Base-by-base conservation (phyloP, 192 early-diverging fungal genomes). In the Mortierella claussenii region DNA sequence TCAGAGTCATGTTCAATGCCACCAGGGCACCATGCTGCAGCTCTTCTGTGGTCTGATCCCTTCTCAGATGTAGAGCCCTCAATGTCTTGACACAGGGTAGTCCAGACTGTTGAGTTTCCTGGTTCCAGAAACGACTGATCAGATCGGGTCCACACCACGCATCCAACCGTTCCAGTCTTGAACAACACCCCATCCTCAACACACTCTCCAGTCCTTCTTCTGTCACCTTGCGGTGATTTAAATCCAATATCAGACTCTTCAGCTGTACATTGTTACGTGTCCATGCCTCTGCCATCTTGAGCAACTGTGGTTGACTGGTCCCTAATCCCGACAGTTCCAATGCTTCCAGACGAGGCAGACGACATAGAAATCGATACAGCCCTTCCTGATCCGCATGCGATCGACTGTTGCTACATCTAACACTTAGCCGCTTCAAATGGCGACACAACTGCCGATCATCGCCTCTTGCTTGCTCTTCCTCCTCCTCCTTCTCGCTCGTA, bases 91-190 rank as follows among this genome's bases (percentile, higher is more conserved):
- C 20, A 23, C 42, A 70, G 4, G 68, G 68, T 26, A 70, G n/a
- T 17, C 55, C 59, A 0, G 68, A 61, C 42, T 9, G 21, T 13
- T 21, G 23, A 12, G 44, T 61, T 24, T 27, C 53, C 3, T 26
- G 23, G 27, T 70, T 55, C 58, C 68, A 70, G 44, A 70, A 70
- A 26, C 51, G 42, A 2, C 23, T 23, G 10, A 62, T 24, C 23
- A 70, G 23, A 30, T 53, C 42, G 1, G 68, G 68, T 18, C 59
- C 52, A n/a, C 58, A 70, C 30, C 30, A 46, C 17, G 34, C 49
- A 61, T 70, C 59, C 24, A 70, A 18, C 15, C 27, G 7, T n/a
- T 56, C 21, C 10, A 70, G 33, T 24, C 21, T 43, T 20, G 51
- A 40, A 24, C 43, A 70, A 20, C 68, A 70, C 7, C 40, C 12